Percentiles rank a stretch among this genome's conserved stretches.
phyloP scores from a whole-genome alignment of 345 rosid species.

The Citrus reticulata region DNA sequence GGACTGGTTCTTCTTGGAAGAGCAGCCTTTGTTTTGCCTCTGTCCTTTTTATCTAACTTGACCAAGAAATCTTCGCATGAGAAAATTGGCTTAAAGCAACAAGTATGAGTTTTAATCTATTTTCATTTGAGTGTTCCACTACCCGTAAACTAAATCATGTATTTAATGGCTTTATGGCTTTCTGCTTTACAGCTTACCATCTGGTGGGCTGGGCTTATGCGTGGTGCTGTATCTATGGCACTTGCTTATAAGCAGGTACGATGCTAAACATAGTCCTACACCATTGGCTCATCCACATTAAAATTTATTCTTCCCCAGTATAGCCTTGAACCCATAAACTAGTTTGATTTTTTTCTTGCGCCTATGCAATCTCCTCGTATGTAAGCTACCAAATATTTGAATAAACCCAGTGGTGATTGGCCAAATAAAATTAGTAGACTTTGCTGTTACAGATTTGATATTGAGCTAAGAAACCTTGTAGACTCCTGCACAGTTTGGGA shows the following conservation, averaged over 20 bases:
- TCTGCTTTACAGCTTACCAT: constrained; percentile 54
- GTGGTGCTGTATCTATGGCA: constrained; percentile 96
- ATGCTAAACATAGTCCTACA: background rate
- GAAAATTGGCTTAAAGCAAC: constrained; percentile 61
- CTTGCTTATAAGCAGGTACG: constrained; percentile 94
- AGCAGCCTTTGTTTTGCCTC: constrained; percentile 85
- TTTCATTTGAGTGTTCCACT: background rate
- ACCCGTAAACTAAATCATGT: background rate
- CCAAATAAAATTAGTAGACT: background rate
- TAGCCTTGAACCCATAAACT: background rate
- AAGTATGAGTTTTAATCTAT: constrained; percentile 36
- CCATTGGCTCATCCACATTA: background rate
- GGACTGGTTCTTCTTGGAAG: constrained; percentile 82
- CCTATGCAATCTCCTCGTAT: background rate
- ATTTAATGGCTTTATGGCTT: background rate
- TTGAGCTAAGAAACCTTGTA: background rate
- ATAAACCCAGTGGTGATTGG: background rate
- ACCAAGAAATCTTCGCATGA: constrained; percentile 58
- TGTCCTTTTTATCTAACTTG: constrained; percentile 84
- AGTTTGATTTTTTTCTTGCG: background rate
- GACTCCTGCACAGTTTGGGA: background rate
- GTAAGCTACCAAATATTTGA: background rate
- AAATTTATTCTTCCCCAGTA: background rate
- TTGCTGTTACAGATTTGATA: background rate
- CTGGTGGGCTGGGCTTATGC: constrained; percentile 99